phyloP scores from a whole-genome alignment of 352 stramenopile genomes.

The Phytophthora colocasiae region DNA sequence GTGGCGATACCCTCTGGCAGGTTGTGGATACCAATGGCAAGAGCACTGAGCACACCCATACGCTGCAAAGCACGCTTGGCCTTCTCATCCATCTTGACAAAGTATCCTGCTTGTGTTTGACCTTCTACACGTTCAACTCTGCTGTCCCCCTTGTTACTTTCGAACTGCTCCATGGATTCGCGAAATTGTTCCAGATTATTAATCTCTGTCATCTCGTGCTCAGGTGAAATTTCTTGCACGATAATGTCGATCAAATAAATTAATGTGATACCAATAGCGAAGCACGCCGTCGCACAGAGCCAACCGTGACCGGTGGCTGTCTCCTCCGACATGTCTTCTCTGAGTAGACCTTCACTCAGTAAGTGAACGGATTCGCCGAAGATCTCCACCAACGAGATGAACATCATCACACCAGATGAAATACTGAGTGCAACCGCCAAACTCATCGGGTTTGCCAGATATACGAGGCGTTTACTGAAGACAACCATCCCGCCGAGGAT shows the following conservation, averaged over 20 bases:
- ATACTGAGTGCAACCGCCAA: conserved; percentile 88
- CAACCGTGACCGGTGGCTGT: conserved; percentile 64
- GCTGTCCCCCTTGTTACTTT: conserved; percentile 23
- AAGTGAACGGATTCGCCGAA: conserved; percentile 50
- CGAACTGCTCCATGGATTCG: conserved; percentile 42
- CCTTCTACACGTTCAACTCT: background rate
- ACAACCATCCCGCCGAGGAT: conserved; percentile 62
- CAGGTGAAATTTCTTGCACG: conserved; percentile 46
- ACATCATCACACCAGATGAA: conserved; percentile 80
- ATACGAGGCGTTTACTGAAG: conserved; percentile 56
- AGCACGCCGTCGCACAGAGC: conserved; percentile 82
- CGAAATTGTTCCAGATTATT: conserved; percentile 40
- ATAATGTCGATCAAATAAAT: conserved; percentile 62
- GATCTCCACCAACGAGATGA: conserved; percentile 79
- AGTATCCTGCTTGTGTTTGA: background rate
- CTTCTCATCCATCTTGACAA: conserved; percentile 38
- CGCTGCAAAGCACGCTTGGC: conserved; percentile 57
- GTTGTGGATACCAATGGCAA: conserved; percentile 95
- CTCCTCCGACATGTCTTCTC: conserved; percentile 35
- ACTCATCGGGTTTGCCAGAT: conserved; percentile 55
- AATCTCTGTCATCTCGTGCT: conserved; percentile 22
- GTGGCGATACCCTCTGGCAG: conserved; percentile 96
- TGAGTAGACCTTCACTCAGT: conserved; percentile 45
- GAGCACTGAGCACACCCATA: conserved; percentile 91
- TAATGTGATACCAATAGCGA: conserved; percentile 82